These are phyloP conservation scores for Colletotrichum plurivorum DNA, from an alignment of 2,329 filamentous ascomycete species.

Conservation along the genomic window DNA sequence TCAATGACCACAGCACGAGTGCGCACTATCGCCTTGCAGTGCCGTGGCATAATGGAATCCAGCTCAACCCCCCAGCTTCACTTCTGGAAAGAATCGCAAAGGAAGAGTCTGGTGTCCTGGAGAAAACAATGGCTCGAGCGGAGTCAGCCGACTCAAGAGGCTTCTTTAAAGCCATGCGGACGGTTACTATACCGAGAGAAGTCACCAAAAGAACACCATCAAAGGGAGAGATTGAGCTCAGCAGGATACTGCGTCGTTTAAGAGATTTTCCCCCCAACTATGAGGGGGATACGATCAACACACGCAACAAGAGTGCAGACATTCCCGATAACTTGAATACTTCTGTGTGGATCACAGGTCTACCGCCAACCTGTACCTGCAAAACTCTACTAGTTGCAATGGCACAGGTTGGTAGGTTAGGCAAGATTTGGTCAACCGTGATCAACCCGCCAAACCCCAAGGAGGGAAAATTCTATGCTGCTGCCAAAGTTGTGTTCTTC, in stretches of 20 bases:
- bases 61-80: not conserved
- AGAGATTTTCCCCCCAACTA: constrained; percentile 4
- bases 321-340: not conserved
- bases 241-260: not conserved
- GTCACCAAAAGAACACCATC: not conserved
- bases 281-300: constrained; percentile 1
- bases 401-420: not conserved
- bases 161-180: not conserved
- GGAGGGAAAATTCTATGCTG: not conserved
- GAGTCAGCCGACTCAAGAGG: not conserved
- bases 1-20: no score
- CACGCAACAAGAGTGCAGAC: not conserved
- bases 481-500: constrained; percentile 29
- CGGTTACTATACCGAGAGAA: not conserved
- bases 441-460: constrained; percentile 8
- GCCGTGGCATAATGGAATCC: not conserved
- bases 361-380: not conserved
- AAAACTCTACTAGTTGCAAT: constrained; percentile 5
- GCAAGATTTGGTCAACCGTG: constrained; percentile 13
- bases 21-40: not conserved
- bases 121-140: not conserved
- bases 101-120: not conserved
- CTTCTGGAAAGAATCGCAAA: not conserved
- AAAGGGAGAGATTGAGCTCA: not conserved
- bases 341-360: constrained; percentile 8